Evolutionary conservation across 2,329 filamentous ascomycete species (phyloP).

Genomic region (Podosphaera fusca): DNA sequence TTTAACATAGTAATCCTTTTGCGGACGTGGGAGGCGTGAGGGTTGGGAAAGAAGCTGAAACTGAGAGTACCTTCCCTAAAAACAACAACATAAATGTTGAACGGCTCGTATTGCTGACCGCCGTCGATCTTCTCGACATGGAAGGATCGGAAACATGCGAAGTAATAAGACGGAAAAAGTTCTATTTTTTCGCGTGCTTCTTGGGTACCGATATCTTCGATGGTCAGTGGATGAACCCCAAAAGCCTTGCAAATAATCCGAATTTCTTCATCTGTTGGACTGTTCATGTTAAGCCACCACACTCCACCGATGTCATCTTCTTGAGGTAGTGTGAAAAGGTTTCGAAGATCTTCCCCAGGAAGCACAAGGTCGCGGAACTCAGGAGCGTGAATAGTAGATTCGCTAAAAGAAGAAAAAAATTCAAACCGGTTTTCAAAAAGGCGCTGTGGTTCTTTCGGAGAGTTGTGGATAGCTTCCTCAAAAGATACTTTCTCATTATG

Average conservation of each 20-base stretch:
- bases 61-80: constrained; percentile 88
- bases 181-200: constrained; percentile 97
- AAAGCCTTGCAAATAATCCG: constrained; percentile 80
- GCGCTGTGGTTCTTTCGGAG: constrained; percentile 4
- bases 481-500: constrained; percentile 24
- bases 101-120: constrained; percentile 69
- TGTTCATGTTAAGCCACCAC: constrained; percentile 97
- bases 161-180: constrained; percentile 92
- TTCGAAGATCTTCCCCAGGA: constrained; percentile 71
- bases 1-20: constrained; percentile 80
- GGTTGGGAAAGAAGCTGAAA: constrained; percentile 77
- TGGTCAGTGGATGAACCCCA: constrained; percentile 81
- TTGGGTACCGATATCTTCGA: constrained; percentile 87
- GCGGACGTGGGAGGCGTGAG: constrained; percentile 70
- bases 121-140: constrained; percentile 53
- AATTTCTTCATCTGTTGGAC: constrained; percentile 72
- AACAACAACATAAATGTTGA: constrained; percentile 91
- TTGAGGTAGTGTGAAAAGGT: constrained; percentile 52
- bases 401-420: constrained; percentile 88
- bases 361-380: constrained; percentile 75
- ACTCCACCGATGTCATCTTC: constrained; percentile 48
- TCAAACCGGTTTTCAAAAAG: constrained; percentile 46
- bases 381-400: constrained; percentile 77
- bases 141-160: constrained; percentile 92
- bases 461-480: constrained; percentile 14